These are phyloP conservation scores for Jacaranda copaia DNA, from an alignment of 257 asterid genomes.

Conservation along the genomic window DNA sequence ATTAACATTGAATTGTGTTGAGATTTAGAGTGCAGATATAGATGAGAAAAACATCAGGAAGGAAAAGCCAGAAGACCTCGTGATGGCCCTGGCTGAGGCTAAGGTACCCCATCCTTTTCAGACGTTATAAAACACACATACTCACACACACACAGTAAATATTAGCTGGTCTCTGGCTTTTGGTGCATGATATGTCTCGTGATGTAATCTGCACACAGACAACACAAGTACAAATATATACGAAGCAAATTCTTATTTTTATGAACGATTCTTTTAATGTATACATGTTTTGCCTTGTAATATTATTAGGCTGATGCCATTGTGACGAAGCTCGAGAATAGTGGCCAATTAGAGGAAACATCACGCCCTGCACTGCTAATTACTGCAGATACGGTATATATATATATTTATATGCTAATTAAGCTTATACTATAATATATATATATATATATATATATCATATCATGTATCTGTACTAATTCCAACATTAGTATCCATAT, in stretches of 20 bases:
- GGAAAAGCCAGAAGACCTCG: constrained; percentile 82
- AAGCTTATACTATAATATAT: too few species aligned
- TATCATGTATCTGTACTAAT: too few species aligned
- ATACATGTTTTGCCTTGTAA: constrained; percentile 26
- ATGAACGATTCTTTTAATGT: not conserved
- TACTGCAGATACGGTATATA: constrained; percentile 91
- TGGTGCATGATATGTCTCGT: too few species aligned
- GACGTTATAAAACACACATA: too few species aligned
- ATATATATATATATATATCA: too few species aligned
- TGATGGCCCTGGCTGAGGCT: constrained; percentile 83
- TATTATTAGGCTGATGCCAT: constrained; percentile 76
- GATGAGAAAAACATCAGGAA: constrained; percentile 82
- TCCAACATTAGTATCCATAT: too few species aligned
- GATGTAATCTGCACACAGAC: too few species aligned
- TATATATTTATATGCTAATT: not conserved
- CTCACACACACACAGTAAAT: too few species aligned
- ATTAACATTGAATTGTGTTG: constrained; percentile 22
- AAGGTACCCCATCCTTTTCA: constrained; percentile 50
- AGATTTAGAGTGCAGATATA: constrained; percentile 74
- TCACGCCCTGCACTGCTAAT: constrained; percentile 65
- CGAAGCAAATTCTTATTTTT: not conserved
- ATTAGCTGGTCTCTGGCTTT: too few species aligned
- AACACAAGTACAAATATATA: too few species aligned
- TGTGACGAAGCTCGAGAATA: constrained; percentile 51
- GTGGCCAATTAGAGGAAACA: constrained; percentile 43